Conservation (phyloP, 1,284 basidiomycete genomes). For the Ustilago hordei region DNA sequence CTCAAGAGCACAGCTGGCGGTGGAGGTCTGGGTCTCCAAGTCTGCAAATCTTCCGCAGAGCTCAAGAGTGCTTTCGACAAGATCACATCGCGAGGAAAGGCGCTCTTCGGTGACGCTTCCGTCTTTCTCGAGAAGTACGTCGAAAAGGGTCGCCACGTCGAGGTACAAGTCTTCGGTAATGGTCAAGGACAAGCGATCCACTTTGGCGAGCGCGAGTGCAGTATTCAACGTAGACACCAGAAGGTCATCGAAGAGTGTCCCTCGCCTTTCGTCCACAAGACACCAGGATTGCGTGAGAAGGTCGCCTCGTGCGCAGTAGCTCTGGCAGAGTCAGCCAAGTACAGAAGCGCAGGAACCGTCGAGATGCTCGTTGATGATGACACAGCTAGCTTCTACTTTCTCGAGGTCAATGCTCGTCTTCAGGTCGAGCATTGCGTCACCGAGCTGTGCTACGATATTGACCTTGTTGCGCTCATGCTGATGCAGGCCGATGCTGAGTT, state of each 20-base stretch:
- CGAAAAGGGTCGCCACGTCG: slow-evolving; percentile 67
- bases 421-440: slow-evolving; percentile 81
- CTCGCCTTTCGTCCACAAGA: slow-evolving; percentile 73
- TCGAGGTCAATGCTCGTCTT: slow-evolving; percentile 81
- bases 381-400: slow-evolving; percentile 76
- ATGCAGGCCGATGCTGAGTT: slow-evolving; percentile 71
- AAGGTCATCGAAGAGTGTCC: slow-evolving; percentile 80
- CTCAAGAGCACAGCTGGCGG: slow-evolving; percentile 80
- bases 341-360: slow-evolving; percentile 77
- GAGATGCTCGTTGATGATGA: slow-evolving; percentile 78
- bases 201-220: slow-evolving; percentile 77
- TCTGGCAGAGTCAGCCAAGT: slow-evolving; percentile 74
- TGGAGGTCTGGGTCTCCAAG: slow-evolving; percentile 78
- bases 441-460: slow-evolving; percentile 63
- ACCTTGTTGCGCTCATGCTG: slow-evolving; percentile 74
- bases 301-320: slow-evolving; percentile 75
- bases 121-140: slow-evolving; percentile 79
- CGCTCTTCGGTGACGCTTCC: slow-evolving; percentile 74
- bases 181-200: slow-evolving; percentile 75
- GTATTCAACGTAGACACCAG: slow-evolving; percentile 78
- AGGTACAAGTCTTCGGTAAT: slow-evolving; percentile 80
- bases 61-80: slow-evolving; percentile 71
- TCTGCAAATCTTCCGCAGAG: slow-evolving; percentile 73
- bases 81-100: slow-evolving; percentile 54
- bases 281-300: slow-evolving; percentile 39